These are phyloP conservation scores for Mrakia blollopis DNA, from an alignment of 768 basidiomycete species.

Conservation along the genomic window DNA sequence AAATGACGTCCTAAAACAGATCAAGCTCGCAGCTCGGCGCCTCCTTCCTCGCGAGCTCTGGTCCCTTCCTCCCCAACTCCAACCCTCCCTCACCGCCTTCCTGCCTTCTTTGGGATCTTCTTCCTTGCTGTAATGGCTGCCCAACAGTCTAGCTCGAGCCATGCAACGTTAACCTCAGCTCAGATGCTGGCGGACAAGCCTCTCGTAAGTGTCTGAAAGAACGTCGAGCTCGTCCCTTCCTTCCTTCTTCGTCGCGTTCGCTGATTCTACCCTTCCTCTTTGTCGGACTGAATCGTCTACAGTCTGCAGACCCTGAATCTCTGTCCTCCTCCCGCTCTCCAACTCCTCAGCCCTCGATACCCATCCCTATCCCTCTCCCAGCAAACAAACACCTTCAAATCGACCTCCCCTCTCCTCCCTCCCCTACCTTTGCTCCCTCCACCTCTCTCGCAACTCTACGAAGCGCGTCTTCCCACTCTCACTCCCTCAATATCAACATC, in stretches of 20 bases:
- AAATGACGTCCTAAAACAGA: too few relatives aligned
- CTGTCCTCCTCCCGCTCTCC: neutral
- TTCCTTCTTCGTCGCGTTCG: neutral
- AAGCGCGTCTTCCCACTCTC: neutral
- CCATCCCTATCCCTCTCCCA: neutral
- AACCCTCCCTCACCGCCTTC: neutral
- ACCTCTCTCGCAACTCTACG: neutral
- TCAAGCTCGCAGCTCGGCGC: too few relatives aligned
- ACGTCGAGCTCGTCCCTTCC: slow-evolving; percentile 1
- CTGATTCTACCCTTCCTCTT: neutral
- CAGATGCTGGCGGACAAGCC: neutral
- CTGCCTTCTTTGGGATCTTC: neutral
- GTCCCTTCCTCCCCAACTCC: neutral
- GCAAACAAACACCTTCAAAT: slow-evolving; percentile 15
- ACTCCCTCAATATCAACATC: neutral
- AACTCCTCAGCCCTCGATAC: neutral
- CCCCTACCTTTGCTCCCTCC: neutral
- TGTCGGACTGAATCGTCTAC: neutral
- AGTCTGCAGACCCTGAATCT: neutral
- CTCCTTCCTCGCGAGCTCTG: too few relatives aligned
- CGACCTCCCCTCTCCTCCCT: slow-evolving; percentile 5
- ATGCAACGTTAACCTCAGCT: neutral
- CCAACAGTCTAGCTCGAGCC: neutral
- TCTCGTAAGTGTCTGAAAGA: neutral
- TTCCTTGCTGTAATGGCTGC: neutral